Percentiles rank a stretch among this genome's conserved stretches.
Evolutionary conservation across 306 rosid genomes (phyloP).

Genomic region (Arachis hypogaea): DNA sequence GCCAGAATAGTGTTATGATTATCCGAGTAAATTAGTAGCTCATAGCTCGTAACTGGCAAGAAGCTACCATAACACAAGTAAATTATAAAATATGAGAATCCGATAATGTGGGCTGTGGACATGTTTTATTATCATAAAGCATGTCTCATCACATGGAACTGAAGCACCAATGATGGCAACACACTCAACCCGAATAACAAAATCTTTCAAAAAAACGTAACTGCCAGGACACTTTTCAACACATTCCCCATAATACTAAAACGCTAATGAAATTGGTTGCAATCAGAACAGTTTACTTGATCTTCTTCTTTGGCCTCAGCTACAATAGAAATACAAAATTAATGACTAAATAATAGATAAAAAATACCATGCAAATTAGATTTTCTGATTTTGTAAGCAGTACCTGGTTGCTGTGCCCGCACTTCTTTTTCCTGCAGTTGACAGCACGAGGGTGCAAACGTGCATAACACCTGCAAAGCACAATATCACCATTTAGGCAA

Average conservation of each 20-base stretch:
- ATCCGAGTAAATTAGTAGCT: background rate
- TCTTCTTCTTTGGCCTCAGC: constrained; percentile 99
- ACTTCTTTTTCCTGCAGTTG: constrained; percentile 99
- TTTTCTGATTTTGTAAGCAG: background rate
- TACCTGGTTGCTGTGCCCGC: constrained; percentile 99
- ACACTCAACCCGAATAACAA: constrained; percentile 23
- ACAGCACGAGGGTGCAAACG: constrained; percentile 99
- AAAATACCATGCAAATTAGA: background rate
- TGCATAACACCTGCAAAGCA: constrained; percentile 79
- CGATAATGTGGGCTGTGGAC: too few species aligned
- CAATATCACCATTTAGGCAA: background rate
- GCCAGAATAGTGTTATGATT: too few species aligned
- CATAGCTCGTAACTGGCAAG: background rate
- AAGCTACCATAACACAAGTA: too few species aligned
- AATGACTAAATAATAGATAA: background rate
- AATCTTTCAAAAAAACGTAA: constrained; percentile 14
- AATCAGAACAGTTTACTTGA: constrained; percentile 66
- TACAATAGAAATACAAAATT: constrained; percentile 44
- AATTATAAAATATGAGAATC: too few species aligned
- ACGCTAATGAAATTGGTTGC: constrained; percentile 27
- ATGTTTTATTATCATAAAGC: constrained; percentile 1
- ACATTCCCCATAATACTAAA: constrained; percentile 26
- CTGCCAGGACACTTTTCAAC: constrained; percentile 15
- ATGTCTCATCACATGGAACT: constrained; percentile 13
- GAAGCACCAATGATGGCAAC: constrained; percentile 16